Evolutionary conservation across 768 basidiomycete genomes (phyloP).

Genomic region (Punctularia strigosozonata): DNA sequence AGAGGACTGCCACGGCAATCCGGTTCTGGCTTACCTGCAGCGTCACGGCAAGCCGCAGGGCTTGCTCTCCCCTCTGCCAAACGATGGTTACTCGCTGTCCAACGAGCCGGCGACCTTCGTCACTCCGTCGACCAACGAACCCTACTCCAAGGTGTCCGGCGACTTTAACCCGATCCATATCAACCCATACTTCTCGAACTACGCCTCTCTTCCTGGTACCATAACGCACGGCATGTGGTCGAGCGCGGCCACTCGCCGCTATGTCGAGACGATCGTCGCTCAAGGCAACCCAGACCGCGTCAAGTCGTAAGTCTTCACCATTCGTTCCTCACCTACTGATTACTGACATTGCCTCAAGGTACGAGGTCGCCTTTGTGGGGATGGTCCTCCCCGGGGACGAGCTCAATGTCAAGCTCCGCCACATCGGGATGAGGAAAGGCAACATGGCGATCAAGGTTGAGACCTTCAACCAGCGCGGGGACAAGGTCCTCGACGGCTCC

Average conservation of each 20-base stretch:
- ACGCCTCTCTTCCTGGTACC: conserved; percentile 85
- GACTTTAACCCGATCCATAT: conserved; percentile 99
- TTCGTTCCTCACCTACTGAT: conserved; percentile 3
- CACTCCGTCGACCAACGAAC: conserved; percentile 86
- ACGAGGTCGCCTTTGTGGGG: conserved; percentile 90
- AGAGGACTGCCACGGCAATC: conserved; percentile 86
- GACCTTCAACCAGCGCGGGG: conserved; percentile 73
- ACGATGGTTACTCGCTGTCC: conserved; percentile 80
- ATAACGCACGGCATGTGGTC: conserved; percentile 99
- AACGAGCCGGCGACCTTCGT: conserved; percentile 55
- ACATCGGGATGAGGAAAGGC: conserved; percentile 86
- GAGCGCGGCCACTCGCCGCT: conserved; percentile 86
- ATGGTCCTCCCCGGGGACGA: conserved; percentile 93
- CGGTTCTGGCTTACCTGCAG: conserved; percentile 85
- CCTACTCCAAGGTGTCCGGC: conserved; percentile 91
- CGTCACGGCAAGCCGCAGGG: conserved; percentile 81
- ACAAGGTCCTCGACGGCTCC: conserved; percentile 86
- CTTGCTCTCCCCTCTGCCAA: conserved; percentile 62
- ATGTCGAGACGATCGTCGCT: conserved; percentile 88
- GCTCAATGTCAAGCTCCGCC: conserved; percentile 76
- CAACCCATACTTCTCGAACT: conserved; percentile 96
- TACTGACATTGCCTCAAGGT: conserved; percentile 31
- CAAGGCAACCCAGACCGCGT: conserved; percentile 90
- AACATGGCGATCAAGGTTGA: conserved; percentile 87
- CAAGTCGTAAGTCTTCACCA: conserved; percentile 45